These are phyloP conservation scores for Exophiala aquamarina DNA, from an alignment of 2,329 filamentous ascomycete species.

Conservation along the genomic window DNA sequence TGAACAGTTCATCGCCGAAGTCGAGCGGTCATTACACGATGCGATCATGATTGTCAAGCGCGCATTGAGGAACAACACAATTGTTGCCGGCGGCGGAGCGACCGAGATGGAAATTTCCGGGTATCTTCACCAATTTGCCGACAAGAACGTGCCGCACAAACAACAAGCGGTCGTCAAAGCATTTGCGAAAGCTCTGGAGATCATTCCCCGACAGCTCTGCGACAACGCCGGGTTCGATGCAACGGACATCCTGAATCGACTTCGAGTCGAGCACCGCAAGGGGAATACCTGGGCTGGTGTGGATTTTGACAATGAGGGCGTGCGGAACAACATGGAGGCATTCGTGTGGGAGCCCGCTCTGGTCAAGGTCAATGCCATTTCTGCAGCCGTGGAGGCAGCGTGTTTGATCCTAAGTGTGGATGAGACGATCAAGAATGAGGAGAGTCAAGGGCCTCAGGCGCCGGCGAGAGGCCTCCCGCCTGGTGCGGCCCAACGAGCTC, in stretches of 20 bases:
- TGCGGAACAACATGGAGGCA: constrained; percentile 87
- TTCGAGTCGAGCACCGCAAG: constrained; percentile 94
- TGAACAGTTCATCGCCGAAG: constrained; percentile 98
- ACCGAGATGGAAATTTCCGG: constrained; percentile 96
- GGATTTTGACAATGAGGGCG: constrained; percentile 88
- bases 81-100: constrained; percentile 93
- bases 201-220: constrained; percentile 94
- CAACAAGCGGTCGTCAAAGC: constrained; percentile 97
- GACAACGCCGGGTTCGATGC: constrained; percentile 99
- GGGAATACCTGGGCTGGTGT: constrained; percentile 93
- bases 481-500: constrained; percentile 82
- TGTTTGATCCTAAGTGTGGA: constrained; percentile 96
- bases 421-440: constrained; percentile 98
- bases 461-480: constrained; percentile 73
- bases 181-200: constrained; percentile 94
- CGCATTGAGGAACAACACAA: constrained; percentile 88
- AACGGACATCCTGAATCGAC: constrained; percentile 93
- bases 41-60: constrained; percentile 99
- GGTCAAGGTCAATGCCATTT: constrained; percentile 95
- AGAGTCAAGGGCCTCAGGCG: constrained; percentile 80
- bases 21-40: constrained; percentile 95
- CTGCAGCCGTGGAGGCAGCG: constrained; percentile 91
- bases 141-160: constrained; percentile 90
- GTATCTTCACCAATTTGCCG: constrained; percentile 88
- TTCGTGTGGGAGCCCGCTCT: constrained; percentile 98